Evolutionary conservation across 192 early-diverging fungal species (phyloP).

Genomic region (Umbelopsis sp.): DNA sequence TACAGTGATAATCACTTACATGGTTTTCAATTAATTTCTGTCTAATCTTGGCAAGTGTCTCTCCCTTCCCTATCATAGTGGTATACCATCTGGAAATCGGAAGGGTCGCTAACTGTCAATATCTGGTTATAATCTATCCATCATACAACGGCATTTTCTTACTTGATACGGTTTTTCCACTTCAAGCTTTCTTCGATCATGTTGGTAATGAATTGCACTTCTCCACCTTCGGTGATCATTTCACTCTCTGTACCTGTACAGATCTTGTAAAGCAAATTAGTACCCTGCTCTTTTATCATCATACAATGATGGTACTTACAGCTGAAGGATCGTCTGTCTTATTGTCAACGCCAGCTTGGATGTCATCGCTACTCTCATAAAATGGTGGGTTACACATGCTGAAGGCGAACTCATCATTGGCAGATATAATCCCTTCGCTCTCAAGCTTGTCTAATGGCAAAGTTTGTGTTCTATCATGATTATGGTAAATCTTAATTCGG

Average conservation of each 20-base stretch:
- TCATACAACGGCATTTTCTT: background rate
- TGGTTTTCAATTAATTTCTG: constrained; percentile 43
- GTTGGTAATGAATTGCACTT: constrained; percentile 65
- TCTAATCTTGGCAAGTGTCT: constrained; percentile 46
- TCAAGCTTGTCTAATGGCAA: constrained; percentile 24
- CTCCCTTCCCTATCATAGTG: constrained; percentile 72
- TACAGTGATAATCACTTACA: constrained; percentile 23
- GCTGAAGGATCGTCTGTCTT: constrained; percentile 59
- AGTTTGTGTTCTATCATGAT: constrained; percentile 29
- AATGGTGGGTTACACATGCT: constrained; percentile 96
- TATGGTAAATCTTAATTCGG: constrained; percentile 60
- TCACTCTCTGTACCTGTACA: constrained; percentile 67
- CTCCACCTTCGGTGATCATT: constrained; percentile 82
- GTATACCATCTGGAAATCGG: constrained; percentile 68
- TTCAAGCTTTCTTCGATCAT: constrained; percentile 71
- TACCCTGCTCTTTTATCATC: background rate
- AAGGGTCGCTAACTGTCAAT: background rate
- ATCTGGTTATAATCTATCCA: background rate
- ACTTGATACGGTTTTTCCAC: constrained; percentile 40
- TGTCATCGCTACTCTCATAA: constrained; percentile 63
- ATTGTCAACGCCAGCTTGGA: constrained; percentile 41
- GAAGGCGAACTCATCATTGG: constrained; percentile 58
- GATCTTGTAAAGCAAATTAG: constrained; percentile 26
- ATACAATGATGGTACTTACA: constrained; percentile 24
- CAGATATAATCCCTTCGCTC: constrained; percentile 20